phyloP scores from a whole-genome alignment of 106 monocot genomes.

The Ottelia alismoides region DNA sequence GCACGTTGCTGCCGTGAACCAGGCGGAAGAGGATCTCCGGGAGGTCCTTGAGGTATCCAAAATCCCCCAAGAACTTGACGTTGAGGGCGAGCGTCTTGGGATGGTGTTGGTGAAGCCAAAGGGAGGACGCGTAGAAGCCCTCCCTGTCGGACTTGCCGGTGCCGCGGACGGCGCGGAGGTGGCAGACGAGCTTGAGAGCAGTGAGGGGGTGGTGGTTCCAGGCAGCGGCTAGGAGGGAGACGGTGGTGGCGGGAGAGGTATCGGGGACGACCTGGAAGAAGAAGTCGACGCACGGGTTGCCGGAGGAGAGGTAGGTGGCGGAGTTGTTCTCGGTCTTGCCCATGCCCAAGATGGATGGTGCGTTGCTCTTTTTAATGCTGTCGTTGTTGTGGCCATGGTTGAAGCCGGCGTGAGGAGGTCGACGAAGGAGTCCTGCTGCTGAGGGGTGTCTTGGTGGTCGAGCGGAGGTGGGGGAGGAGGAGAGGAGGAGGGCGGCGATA shows the following conservation, averaged over 20 bases:
- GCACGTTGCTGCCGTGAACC: no score
- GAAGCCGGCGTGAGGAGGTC: slow-evolving; percentile 22
- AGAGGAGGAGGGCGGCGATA: slow-evolving; percentile 1
- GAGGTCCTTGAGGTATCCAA: slow-evolving; percentile 47
- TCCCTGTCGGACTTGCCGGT: slow-evolving; percentile 26
- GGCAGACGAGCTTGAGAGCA: slow-evolving; percentile 32
- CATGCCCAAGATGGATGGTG: slow-evolving; percentile 1
- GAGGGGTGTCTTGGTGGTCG: neutral
- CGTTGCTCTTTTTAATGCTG: no score
- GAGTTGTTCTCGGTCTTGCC: slow-evolving; percentile 19
- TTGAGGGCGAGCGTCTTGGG: slow-evolving; percentile 47
- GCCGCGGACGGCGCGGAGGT: slow-evolving; percentile 23
- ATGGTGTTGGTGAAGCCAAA: slow-evolving; percentile 38
- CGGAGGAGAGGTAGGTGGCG: slow-evolving; percentile 25
- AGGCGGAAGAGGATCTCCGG: slow-evolving; percentile 40
- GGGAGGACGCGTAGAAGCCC: slow-evolving; percentile 33
- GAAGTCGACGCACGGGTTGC: slow-evolving; percentile 42
- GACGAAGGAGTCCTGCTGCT: slow-evolving; percentile 13
- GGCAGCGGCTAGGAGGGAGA: slow-evolving; percentile 13
- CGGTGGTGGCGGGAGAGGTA: slow-evolving; percentile 10
- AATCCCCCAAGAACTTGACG: slow-evolving; percentile 12
- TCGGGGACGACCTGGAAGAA: slow-evolving; percentile 14
- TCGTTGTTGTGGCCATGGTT: no score
- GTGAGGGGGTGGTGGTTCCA: slow-evolving; percentile 23
- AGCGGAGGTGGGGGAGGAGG: neutral